Conservation (phyloP, 148 eudicot genomes). For the Rhododendron mucronatum region DNA sequence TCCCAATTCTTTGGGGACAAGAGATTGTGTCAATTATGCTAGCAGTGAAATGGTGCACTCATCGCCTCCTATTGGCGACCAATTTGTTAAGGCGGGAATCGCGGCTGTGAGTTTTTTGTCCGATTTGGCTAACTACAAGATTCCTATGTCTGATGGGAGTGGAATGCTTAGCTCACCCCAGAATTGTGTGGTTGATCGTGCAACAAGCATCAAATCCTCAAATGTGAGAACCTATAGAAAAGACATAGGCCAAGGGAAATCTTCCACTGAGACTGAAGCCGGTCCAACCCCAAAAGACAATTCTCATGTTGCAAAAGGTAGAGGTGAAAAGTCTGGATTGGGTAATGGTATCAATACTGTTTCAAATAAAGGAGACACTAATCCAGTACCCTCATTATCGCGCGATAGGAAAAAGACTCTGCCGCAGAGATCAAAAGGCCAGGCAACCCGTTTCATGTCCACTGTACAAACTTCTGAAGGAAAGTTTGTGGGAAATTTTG, state of each 20-base stretch:
- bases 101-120: conserved; percentile 70
- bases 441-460: conserved; percentile 26
- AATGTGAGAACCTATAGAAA: conserved; percentile 38
- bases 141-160: conserved; percentile 60
- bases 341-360: conserved; percentile 24
- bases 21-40: conserved; percentile 40
- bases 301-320: conserved; percentile 30
- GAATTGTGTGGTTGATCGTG: conserved; percentile 44
- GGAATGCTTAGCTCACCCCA: conserved; percentile 30
- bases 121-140: conserved; percentile 62
- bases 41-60: conserved; percentile 29
- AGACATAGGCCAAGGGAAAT: conserved; percentile 28
- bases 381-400: conserved; percentile 21
- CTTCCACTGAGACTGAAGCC: conserved; percentile 30
- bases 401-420: conserved; percentile 23
- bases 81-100: conserved; percentile 71
- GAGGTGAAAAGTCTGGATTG: conserved; percentile 28
- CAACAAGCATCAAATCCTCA: conserved; percentile 38
- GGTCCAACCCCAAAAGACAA: conserved; percentile 31
- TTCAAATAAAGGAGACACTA: conserved; percentile 23
- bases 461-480: conserved; percentile 33
- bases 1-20: conserved; percentile 27
- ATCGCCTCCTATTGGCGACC: conserved; percentile 60
- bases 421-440: conserved; percentile 40
- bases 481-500: conserved; percentile 22